Percentiles rank a stretch among this genome's conserved stretches.
Evolutionary conservation across 2,329 filamentous ascomycete species (phyloP).

Genomic region (Biscogniauxia mediterranea): DNA sequence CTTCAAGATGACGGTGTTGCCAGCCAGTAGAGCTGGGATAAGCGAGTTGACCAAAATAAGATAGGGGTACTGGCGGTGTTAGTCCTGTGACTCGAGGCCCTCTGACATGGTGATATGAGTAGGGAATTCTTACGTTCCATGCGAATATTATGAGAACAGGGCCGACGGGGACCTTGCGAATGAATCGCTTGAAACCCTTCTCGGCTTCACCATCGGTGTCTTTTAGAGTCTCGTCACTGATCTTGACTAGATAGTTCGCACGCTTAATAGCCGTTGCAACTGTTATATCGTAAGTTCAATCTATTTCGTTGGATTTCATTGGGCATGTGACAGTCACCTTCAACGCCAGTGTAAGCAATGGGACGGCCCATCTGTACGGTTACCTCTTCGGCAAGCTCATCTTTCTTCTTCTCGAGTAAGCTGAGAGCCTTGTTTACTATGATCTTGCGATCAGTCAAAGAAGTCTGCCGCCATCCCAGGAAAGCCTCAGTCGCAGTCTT

Average conservation of each 20-base stretch:
- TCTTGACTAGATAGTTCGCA: slow-evolving; percentile 80
- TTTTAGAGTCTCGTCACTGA: slow-evolving; percentile 74
- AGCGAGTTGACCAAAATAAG: slow-evolving; percentile 90
- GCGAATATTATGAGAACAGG: slow-evolving; percentile 88
- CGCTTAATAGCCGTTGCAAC: slow-evolving; percentile 81
- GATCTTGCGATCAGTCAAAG: slow-evolving; percentile 70
- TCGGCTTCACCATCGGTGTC: slow-evolving; percentile 82
- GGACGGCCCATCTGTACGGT: slow-evolving; percentile 95
- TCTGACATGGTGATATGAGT: not conserved
- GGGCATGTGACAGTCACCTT: slow-evolving; percentile 39
- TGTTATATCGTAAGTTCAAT: slow-evolving; percentile 16
- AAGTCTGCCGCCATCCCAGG: slow-evolving; percentile 70
- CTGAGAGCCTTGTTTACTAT: slow-evolving; percentile 80
- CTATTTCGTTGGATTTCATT: not conserved
- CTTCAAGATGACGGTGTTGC: slow-evolving; percentile 90
- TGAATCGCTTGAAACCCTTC: slow-evolving; percentile 85
- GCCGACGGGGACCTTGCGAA: slow-evolving; percentile 83
- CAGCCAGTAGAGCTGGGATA: slow-evolving; percentile 84
- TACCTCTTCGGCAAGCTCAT: slow-evolving; percentile 79
- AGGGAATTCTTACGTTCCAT: slow-evolving; percentile 73
- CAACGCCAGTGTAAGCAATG: slow-evolving; percentile 80
- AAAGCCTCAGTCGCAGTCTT: slow-evolving; percentile 73
- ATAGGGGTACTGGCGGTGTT: slow-evolving; percentile 74
- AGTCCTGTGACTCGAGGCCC: slow-evolving; percentile 6
- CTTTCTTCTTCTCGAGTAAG: slow-evolving; percentile 66